A percentile compares a stretch with the other conserved stretches of the same genome.
These are phyloP conservation scores for Botrytis fragariae DNA, from an alignment of 2,329 filamentous ascomycete genomes.

Conservation along the genomic window DNA sequence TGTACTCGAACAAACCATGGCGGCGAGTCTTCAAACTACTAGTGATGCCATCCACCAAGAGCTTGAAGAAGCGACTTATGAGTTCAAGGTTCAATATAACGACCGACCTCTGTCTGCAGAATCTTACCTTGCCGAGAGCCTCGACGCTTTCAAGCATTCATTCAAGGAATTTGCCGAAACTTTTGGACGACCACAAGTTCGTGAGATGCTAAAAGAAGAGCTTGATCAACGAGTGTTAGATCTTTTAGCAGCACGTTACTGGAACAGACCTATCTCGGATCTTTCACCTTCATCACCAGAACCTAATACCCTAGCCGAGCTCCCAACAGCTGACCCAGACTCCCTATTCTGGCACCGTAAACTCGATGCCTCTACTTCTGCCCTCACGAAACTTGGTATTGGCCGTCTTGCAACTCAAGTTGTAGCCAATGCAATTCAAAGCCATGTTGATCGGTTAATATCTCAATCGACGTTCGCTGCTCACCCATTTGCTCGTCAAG, in stretches of 20 bases:
- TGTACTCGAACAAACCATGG: conserved; percentile 96
- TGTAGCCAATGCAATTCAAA: conserved; percentile 82
- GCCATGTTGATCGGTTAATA: conserved; percentile 76
- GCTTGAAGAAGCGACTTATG: conserved; percentile 93
- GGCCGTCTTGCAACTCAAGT: conserved; percentile 90
- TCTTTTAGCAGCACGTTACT: conserved; percentile 87
- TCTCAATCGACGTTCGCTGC: conserved; percentile 78
- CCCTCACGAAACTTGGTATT: conserved; percentile 90
- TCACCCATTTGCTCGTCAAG: conserved; percentile 87
- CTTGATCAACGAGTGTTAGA: conserved; percentile 94
- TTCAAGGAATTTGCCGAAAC: conserved; percentile 91
- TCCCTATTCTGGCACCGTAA: conserved; percentile 92
- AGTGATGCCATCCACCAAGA: conserved; percentile 92
- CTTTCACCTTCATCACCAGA: conserved; percentile 66
- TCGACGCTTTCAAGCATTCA: conserved; percentile 95
- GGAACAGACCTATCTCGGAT: conserved; percentile 93
- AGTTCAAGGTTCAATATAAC: conserved; percentile 99
- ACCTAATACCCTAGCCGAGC: conserved; percentile 68
- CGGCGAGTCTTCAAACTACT: conserved; percentile 81
- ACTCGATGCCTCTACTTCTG: conserved; percentile 85
- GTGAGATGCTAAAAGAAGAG: conserved; percentile 84
- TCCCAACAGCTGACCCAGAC: conserved; percentile 81
- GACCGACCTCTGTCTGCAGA: conserved; percentile 92
- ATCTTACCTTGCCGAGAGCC: conserved; percentile 90
- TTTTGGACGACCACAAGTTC: conserved; percentile 87